phyloP scores from a whole-genome alignment of 2,329 filamentous ascomycete species.

The Tolypocladium endophyticum region DNA sequence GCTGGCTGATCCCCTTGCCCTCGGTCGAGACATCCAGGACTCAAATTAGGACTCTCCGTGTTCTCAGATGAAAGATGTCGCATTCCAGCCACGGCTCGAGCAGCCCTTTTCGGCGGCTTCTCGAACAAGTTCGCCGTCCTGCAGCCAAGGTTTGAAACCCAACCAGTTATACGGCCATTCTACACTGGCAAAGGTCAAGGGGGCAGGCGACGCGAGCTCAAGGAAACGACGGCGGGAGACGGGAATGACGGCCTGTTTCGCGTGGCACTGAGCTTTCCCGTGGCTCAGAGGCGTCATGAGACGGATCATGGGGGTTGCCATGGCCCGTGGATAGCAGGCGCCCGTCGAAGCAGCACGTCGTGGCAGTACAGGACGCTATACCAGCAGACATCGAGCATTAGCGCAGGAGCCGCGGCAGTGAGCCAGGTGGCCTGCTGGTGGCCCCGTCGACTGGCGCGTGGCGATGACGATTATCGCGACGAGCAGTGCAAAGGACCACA shows the following conservation, averaged over 20 bases:
- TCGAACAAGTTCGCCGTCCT: slow-evolving; percentile 1
- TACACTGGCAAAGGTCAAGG: neutral
- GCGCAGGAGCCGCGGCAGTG: slow-evolving; percentile 1
- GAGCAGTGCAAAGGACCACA: neutral
- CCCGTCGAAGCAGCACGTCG: neutral
- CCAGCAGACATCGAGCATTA: neutral
- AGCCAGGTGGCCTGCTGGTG: neutral
- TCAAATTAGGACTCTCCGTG: neutral
- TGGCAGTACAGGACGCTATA: neutral
- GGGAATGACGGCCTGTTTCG: neutral
- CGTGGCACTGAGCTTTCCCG: neutral
- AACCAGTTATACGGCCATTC: neutral
- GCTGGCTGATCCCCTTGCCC: neutral
- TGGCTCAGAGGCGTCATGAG: neutral
- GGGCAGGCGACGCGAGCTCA: neutral
- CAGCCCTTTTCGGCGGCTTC: neutral
- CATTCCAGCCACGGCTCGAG: neutral
- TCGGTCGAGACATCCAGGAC: neutral
- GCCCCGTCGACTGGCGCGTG: neutral
- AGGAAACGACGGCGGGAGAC: neutral
- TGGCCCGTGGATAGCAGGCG: neutral
- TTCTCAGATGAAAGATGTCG: neutral
- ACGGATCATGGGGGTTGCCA: neutral
- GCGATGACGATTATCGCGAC: neutral
- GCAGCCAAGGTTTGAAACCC: neutral